Conservation (phyloP, 2,329 filamentous ascomycete genomes). For the Ophiocordyceps camponoti-rufipedis region DNA sequence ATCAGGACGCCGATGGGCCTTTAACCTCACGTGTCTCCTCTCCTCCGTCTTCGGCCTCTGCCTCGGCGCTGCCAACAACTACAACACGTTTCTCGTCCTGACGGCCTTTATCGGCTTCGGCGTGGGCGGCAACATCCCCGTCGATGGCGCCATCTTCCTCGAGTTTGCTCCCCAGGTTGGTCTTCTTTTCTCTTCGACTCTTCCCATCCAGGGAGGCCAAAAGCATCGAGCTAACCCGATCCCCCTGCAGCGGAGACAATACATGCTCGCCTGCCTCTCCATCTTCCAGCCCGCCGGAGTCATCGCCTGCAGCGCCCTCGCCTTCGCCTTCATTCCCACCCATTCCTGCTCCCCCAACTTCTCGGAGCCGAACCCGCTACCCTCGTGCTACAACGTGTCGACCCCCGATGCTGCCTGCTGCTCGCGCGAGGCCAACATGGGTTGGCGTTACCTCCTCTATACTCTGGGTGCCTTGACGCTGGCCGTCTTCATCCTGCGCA, state of each 20-base stretch:
- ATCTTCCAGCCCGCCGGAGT: constrained; percentile 38
- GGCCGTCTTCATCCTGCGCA: constrained; percentile 22
- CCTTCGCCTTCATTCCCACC: constrained; percentile 32
- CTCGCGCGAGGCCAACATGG: constrained; percentile 23
- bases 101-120: constrained; percentile 36
- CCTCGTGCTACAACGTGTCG: constrained; percentile 20
- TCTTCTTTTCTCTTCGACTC: fast-evolving
- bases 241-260: constrained; percentile 20
- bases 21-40: constrained; percentile 39
- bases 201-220: too few species aligned
- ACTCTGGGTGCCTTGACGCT: constrained; percentile 25
- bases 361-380: constrained; percentile 12
- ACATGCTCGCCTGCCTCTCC: constrained; percentile 31
- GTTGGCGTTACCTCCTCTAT: constrained; percentile 29
- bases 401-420: constrained; percentile 14
- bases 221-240: background rate
- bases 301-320: constrained; percentile 28
- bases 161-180: constrained; percentile 31
- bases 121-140: constrained; percentile 34
- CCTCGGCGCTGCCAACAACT: constrained; percentile 28
- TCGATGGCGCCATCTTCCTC: constrained; percentile 35
- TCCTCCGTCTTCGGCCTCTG: constrained; percentile 33
- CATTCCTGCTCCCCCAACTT: constrained; percentile 25
- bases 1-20: constrained; percentile 31
- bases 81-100: constrained; percentile 30